Percentiles rank a stretch among this genome's conserved stretches.
phyloP scores from a whole-genome alignment of 1,139 yeast species.

The Hyphopichia pseudoburtonii region DNA sequence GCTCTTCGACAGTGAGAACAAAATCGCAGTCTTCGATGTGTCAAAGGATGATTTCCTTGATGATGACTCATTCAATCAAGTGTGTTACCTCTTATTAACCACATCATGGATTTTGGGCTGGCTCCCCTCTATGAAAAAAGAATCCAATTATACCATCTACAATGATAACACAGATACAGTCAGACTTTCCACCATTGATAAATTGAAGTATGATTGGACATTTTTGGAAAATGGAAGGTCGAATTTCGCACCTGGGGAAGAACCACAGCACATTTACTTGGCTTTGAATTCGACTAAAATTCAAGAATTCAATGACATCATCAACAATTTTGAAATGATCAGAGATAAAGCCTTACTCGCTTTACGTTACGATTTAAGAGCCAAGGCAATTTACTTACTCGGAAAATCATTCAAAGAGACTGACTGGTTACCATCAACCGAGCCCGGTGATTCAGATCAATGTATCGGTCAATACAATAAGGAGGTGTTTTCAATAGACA shows the following conservation, averaged over 20 bases:
- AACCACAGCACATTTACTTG: conserved; percentile 27
- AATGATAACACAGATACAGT: conserved; percentile 24
- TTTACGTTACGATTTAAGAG: conserved; percentile 65
- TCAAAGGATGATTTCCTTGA: conserved; percentile 45
- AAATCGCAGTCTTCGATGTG: conserved; percentile 23
- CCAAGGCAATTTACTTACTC: conserved; percentile 60
- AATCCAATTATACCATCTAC: conserved; percentile 31
- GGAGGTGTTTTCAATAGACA: conserved; percentile 54
- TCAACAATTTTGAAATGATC: conserved; percentile 46
- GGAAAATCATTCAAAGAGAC: conserved; percentile 44
- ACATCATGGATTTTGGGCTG: conserved; percentile 51
- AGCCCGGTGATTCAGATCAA: conserved; percentile 66
- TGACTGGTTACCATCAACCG: conserved; percentile 47
- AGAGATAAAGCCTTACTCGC: conserved; percentile 52
- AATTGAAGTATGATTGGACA: conserved; percentile 55
- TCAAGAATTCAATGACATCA: conserved; percentile 47
- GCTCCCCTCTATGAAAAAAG: conserved; percentile 54
- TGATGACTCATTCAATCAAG: conserved; percentile 45
- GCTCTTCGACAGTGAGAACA: conserved; percentile 22
- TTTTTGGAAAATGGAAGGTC: conserved; percentile 50
- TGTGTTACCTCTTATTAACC: conserved; percentile 49
- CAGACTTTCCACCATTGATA: conserved; percentile 38
- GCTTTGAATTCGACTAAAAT: conserved; percentile 40
- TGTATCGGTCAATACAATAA: conserved; percentile 60
- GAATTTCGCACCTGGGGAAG: conserved; percentile 15